These are phyloP conservation scores for Tolypocladium cylindrosporum DNA, from an alignment of 2,329 filamentous ascomycete genomes.

Conservation along the genomic window DNA sequence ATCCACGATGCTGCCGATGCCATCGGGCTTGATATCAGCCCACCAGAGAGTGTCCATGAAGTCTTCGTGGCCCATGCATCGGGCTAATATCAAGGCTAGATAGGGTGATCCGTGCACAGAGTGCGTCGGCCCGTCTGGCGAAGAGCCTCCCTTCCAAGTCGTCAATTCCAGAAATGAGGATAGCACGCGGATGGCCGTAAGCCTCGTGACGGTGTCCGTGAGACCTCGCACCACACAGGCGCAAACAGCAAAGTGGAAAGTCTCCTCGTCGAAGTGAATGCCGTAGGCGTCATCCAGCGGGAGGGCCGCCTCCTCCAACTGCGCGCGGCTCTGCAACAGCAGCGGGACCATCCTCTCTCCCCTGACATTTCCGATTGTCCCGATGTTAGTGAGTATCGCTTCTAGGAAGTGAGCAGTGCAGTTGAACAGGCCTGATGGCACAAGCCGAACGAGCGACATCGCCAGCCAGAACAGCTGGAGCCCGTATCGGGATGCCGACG, in stretches of 20 bases:
- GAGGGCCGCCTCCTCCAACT: constrained; percentile 51
- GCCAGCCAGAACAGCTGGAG: constrained; percentile 63
- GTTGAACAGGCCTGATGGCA: constrained; percentile 54
- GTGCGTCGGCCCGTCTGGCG: constrained; percentile 4
- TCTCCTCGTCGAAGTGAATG: constrained; percentile 52
- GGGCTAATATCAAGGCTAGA: constrained; percentile 47
- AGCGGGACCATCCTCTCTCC: constrained; percentile 49
- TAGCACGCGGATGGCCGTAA: constrained; percentile 48
- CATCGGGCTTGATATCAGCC: constrained; percentile 38
- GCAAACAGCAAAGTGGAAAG: constrained; percentile 58
- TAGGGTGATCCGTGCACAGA: constrained; percentile 41
- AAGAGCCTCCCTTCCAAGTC: constrained; percentile 7
- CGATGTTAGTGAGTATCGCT: constrained; percentile 54
- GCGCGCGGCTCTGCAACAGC: constrained; percentile 49
- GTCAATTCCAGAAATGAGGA: constrained; percentile 45
- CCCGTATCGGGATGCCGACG: constrained; percentile 56
- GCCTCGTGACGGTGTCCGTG: constrained; percentile 50
- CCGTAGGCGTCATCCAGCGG: constrained; percentile 56
- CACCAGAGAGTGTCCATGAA: constrained; percentile 54
- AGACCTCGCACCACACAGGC: constrained; percentile 55
- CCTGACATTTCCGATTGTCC: constrained; percentile 47
- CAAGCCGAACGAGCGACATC: constrained; percentile 54
- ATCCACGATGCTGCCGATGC: constrained; percentile 15
- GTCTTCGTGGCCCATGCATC: constrained; percentile 47
- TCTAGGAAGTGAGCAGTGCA: constrained; percentile 56